phyloP scores from a whole-genome alignment of 306 rosid species.

The apple (Malus domestica) region DNA sequence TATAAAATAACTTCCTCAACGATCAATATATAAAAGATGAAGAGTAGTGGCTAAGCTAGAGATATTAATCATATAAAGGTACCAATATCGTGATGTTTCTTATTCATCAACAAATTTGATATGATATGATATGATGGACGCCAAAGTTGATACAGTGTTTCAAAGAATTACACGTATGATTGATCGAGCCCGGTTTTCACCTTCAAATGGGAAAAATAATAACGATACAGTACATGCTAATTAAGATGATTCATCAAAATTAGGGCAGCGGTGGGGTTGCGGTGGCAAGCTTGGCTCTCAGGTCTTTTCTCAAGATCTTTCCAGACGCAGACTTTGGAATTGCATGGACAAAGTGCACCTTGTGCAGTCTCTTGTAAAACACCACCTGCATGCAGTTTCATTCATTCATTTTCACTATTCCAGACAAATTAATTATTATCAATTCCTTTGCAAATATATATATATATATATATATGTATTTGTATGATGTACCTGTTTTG shows the following conservation, averaged over 20 bases:
- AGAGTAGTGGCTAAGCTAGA: too few species aligned
- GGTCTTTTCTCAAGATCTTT: slow-evolving; percentile 76
- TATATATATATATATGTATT: too few species aligned
- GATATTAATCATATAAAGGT: too few species aligned
- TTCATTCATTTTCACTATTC: not conserved
- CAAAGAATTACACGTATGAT: not conserved
- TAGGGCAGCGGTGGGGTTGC: not conserved
- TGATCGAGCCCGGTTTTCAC: not conserved
- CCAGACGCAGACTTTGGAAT: slow-evolving; percentile 89
- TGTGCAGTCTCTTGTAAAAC: slow-evolving; percentile 74
- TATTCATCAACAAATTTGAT: not conserved
- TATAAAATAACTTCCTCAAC: too few species aligned
- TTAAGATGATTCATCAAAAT: not conserved
- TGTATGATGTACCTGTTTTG: slow-evolving; percentile 55
- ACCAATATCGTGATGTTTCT: not conserved
- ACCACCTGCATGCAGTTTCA: slow-evolving; percentile 59
- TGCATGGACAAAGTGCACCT: slow-evolving; percentile 59
- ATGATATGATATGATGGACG: too few species aligned
- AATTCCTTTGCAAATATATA: not conserved
- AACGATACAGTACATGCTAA: not conserved
- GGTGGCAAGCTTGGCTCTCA: slow-evolving; percentile 64
- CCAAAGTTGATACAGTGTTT: too few species aligned
- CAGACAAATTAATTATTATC: not conserved
- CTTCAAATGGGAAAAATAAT: not conserved
- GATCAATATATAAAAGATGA: too few species aligned